Conservation (phyloP, 768 basidiomycete genomes). For the Clitopilus passeckerianus region DNA sequence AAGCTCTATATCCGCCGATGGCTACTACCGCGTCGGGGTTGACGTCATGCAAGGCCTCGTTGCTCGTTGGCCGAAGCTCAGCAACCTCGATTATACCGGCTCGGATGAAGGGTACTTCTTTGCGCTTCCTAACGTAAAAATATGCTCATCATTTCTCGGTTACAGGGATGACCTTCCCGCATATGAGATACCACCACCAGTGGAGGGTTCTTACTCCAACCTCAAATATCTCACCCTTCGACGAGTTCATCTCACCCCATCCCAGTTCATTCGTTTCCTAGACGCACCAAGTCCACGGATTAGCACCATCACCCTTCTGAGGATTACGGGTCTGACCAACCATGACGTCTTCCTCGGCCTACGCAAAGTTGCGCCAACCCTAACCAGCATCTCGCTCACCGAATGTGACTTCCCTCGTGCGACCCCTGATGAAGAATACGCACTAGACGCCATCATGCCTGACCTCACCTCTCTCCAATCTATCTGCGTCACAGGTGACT, state of each 20-base stretch:
- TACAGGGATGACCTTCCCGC: background rate
- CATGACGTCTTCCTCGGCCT: constrained; percentile 6
- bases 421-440: constrained; percentile 8
- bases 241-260: constrained; percentile 2
- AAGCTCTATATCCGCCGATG: background rate
- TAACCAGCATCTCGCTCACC: constrained; percentile 1
- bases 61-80: background rate
- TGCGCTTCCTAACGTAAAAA: background rate
- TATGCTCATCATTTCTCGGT: background rate
- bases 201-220: background rate
- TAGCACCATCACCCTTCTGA: background rate
- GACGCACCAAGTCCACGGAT: constrained; percentile 1
- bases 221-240: constrained; percentile 1
- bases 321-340: constrained; percentile 5
- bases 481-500: background rate
- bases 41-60: background rate
- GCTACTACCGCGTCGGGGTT: background rate
- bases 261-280: background rate
- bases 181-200: background rate
- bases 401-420: constrained; percentile 6
- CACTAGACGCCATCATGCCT: constrained; percentile 8
- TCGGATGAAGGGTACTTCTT: background rate
- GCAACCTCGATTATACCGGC: background rate
- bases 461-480: constrained; percentile 2
- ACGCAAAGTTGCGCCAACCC: constrained; percentile 4